A percentile compares a stretch with the other conserved stretches of the same genome.
phyloP scores from a whole-genome alignment of 306 rosid species.

The Phaseolus lunatus region DNA sequence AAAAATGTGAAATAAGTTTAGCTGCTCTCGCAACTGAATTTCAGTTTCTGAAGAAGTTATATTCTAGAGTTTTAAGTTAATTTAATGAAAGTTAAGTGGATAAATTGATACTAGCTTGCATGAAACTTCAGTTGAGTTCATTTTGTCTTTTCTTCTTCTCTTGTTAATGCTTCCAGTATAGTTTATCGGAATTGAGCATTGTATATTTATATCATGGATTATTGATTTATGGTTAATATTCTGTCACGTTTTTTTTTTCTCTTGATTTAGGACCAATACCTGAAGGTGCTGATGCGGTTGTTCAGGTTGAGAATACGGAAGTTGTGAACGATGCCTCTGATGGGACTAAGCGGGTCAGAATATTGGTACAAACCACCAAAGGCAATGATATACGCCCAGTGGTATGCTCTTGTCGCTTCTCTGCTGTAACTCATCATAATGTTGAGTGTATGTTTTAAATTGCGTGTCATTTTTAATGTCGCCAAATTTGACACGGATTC shows the following conservation, averaged over 20 bases:
- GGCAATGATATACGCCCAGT: slow-evolving; percentile 89
- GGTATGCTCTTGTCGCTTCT: slow-evolving; percentile 53
- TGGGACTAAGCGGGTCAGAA: slow-evolving; percentile 59
- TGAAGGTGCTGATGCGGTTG: slow-evolving; percentile 96
- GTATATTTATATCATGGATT: neutral
- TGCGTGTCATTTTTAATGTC: neutral
- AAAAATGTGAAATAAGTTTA: too few species aligned
- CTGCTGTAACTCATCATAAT: slow-evolving; percentile 4
- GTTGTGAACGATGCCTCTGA: slow-evolving; percentile 43
- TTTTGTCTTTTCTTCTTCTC: too few species aligned
- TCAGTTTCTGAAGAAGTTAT: too few species aligned
- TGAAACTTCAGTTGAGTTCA: too few species aligned
- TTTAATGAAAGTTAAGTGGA: too few species aligned
- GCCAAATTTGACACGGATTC: neutral
- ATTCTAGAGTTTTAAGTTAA: too few species aligned
- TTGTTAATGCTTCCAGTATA: too few species aligned
- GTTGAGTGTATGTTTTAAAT: neutral
- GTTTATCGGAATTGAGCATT: too few species aligned
- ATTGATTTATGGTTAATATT: neutral
- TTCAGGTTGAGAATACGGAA: slow-evolving; percentile 93
- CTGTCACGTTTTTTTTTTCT: neutral
- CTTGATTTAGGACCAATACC: slow-evolving; percentile 83
- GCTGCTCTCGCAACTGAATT: too few species aligned
- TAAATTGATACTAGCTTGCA: too few species aligned
- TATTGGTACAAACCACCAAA: slow-evolving; percentile 61